Percentiles rank a stretch among this genome's conserved stretches.
phyloP scores from a whole-genome alignment of 2,329 filamentous ascomycete species.

The Aureobasidium sp. region DNA sequence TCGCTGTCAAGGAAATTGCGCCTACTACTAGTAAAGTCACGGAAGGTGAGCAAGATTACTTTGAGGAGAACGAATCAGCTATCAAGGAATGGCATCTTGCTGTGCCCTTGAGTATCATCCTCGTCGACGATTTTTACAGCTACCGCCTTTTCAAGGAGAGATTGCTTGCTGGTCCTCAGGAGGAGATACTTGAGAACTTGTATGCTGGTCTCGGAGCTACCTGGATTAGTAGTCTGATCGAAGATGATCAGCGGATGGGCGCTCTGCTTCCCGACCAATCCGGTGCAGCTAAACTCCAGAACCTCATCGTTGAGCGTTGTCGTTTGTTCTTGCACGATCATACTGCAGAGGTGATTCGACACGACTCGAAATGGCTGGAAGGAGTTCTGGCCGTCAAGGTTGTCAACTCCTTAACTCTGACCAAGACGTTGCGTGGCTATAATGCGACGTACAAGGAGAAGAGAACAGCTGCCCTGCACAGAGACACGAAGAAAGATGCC shows the following conservation, averaged over 20 bases:
- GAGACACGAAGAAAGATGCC: constrained; percentile 45
- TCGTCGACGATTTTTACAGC: constrained; percentile 81
- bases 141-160: constrained; percentile 81
- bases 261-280: constrained; percentile 56
- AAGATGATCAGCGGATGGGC: constrained; percentile 68
- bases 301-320: constrained; percentile 76
- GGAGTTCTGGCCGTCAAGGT: constrained; percentile 70
- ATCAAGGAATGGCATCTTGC: constrained; percentile 74
- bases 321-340: constrained; percentile 87
- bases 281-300: constrained; percentile 60
- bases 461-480: constrained; percentile 61
- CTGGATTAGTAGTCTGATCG: constrained; percentile 65
- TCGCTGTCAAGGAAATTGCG: constrained; percentile 70
- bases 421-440: constrained; percentile 64
- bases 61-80: constrained; percentile 38
- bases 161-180: constrained; percentile 79
- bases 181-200: constrained; percentile 76
- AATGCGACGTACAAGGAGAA: constrained; percentile 63
- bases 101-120: constrained; percentile 60
- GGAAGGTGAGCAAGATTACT: constrained; percentile 32
- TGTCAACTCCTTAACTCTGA: constrained; percentile 69
- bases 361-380: constrained; percentile 85
- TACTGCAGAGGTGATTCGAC: constrained; percentile 66
- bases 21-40: constrained; percentile 46
- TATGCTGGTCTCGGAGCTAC: constrained; percentile 74